Percentiles rank a stretch among this genome's conserved stretches.
Conservation (phyloP, 108 stramenopile genomes). For the Pseudonitzschia multiseries region DNA sequence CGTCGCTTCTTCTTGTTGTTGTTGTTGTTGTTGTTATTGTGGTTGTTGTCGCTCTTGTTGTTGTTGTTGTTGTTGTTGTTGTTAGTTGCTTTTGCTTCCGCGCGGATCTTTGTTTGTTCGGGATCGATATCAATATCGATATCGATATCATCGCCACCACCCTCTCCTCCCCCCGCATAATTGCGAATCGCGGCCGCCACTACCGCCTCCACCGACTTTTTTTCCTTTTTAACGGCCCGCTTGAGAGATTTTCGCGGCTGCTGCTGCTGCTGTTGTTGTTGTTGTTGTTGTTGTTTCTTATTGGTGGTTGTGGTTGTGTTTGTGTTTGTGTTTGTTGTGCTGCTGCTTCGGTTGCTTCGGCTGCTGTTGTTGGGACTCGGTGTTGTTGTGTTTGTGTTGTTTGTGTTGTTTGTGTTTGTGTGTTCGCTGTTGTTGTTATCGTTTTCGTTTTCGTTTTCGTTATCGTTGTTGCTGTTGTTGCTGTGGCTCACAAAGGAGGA, state of each 20-base stretch:
- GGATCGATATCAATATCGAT: neutral
- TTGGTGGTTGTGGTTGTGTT: neutral
- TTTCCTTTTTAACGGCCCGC: neutral
- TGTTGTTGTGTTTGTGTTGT: too few species aligned
- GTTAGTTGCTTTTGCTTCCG: neutral
- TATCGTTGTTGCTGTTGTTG: neutral
- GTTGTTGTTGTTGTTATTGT: neutral
- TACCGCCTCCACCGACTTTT: neutral
- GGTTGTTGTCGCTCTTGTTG: neutral
- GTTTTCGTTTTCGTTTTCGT: neutral
- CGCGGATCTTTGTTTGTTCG: too few species aligned
- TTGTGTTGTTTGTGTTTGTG: too few species aligned
- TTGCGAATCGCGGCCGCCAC: conserved; percentile 4
- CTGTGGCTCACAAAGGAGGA: neutral
- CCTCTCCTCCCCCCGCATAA: neutral
- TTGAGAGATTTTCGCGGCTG: neutral
- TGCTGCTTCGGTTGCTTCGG: neutral
- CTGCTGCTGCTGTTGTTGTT: too few species aligned
- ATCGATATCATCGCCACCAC: neutral
- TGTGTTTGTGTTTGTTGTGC: neutral
- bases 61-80: neutral
- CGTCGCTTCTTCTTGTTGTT: neutral
- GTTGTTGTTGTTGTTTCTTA: neutral
- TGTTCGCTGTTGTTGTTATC: neutral
- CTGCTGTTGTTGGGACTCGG: neutral